Evolutionary conservation across 2,329 filamentous ascomycete genomes (phyloP).

Genomic region (Hypoxylon sp.): DNA sequence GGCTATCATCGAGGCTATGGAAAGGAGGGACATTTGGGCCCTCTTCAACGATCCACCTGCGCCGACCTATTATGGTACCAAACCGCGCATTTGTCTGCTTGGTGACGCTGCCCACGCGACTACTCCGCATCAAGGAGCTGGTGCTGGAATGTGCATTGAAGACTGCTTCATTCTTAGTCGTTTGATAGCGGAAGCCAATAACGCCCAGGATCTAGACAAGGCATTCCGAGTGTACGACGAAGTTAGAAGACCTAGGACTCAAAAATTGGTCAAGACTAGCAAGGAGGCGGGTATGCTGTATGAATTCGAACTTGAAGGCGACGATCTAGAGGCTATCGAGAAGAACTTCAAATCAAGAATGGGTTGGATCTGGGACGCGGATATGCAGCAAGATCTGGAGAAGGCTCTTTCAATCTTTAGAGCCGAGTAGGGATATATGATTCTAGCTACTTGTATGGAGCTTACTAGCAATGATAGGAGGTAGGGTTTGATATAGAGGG

Average conservation of each 20-base stretch:
- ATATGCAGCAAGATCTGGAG: slow-evolving; percentile 56
- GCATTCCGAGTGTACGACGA: slow-evolving; percentile 68
- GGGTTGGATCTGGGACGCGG: slow-evolving; percentile 58
- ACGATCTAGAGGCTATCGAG: slow-evolving; percentile 57
- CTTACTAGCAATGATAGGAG: not conserved
- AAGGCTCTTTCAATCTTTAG: slow-evolving; percentile 57
- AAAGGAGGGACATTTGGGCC: slow-evolving; percentile 65
- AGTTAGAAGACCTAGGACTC: slow-evolving; percentile 63
- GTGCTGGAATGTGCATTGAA: slow-evolving; percentile 71
- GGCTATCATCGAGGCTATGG: slow-evolving; percentile 47
- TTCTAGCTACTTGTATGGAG: too few species aligned
- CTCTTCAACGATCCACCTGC: slow-evolving; percentile 61
- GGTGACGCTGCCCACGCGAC: slow-evolving; percentile 76
- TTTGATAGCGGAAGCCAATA: slow-evolving; percentile 61
- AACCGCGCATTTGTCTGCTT: slow-evolving; percentile 62
- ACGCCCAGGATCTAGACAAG: slow-evolving; percentile 55
- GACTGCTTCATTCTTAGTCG: slow-evolving; percentile 60
- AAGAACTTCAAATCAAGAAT: slow-evolving; percentile 55
- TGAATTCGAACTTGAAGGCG: slow-evolving; percentile 59
- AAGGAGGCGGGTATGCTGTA: slow-evolving; percentile 62
- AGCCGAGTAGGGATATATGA: not conserved
- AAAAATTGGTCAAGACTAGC: slow-evolving; percentile 67
- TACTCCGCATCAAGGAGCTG: slow-evolving; percentile 72
- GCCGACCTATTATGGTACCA: slow-evolving; percentile 57
- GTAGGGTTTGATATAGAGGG: not conserved